These are phyloP conservation scores for Calvatia gigantea DNA, from an alignment of 768 basidiomycete species.

Conservation along the genomic window DNA sequence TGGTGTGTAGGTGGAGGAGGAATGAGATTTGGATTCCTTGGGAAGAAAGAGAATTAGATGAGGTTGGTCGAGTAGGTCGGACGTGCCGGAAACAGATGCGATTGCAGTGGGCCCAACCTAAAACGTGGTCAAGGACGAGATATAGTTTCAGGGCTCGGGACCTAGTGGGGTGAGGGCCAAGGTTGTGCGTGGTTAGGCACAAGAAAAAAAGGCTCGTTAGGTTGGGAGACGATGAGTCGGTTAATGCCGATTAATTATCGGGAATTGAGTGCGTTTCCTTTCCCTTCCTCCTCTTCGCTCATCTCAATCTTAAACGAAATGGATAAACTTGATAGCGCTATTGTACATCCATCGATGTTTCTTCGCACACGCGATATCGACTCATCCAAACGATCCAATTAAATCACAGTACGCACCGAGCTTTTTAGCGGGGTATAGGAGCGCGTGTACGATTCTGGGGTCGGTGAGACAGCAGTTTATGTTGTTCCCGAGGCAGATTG, in stretches of 20 bases:
- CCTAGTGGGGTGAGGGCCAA: not conserved
- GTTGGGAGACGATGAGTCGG: slow-evolving; percentile 63
- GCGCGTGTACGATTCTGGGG: slow-evolving; percentile 55
- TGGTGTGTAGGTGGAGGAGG: slow-evolving; percentile 9
- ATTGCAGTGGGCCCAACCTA: slow-evolving; percentile 50
- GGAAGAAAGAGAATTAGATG: slow-evolving; percentile 48
- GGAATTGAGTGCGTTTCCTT: slow-evolving; percentile 25
- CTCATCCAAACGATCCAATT: slow-evolving; percentile 63
- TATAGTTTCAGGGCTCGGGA: slow-evolving; percentile 38
- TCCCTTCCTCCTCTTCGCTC: not conserved
- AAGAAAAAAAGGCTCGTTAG: slow-evolving; percentile 43
- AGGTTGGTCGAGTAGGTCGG: slow-evolving; percentile 50
- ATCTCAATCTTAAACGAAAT: too few species aligned
- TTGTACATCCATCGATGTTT: slow-evolving; percentile 74
- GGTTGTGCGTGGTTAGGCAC: too few species aligned
- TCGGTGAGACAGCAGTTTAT: slow-evolving; percentile 46
- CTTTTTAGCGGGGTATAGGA: slow-evolving; percentile 65
- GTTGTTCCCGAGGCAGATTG: slow-evolving; percentile 53
- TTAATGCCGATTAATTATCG: slow-evolving; percentile 77
- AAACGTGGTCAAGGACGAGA: slow-evolving; percentile 57
- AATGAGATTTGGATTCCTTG: slow-evolving; percentile 46
- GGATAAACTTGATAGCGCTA: slow-evolving; percentile 52
- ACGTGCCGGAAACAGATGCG: slow-evolving; percentile 50
- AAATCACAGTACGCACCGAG: slow-evolving; percentile 64
- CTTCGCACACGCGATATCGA: slow-evolving; percentile 70